Evolutionary conservation across 352 stramenopile species (phyloP).

Genomic region (Phytophthora rubi): DNA sequence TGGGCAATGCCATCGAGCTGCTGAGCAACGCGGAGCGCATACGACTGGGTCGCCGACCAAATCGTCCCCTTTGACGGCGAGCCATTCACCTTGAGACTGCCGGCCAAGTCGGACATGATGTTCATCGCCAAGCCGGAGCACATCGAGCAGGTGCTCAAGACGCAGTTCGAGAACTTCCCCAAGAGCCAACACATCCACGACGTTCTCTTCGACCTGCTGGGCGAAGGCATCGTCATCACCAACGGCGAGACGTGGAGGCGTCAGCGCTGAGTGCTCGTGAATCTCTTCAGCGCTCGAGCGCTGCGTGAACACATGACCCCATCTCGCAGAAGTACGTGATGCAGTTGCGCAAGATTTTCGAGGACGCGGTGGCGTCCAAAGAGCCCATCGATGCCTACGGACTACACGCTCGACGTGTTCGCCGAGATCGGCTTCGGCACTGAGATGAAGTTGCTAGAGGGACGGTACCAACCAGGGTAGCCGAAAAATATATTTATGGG

Average conservation of each 20-base stretch:
- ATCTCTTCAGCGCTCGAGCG: conserved; percentile 43
- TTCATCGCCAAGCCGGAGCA: conserved; percentile 41
- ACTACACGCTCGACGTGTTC: conserved; percentile 51
- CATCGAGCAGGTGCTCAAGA: conserved; percentile 46
- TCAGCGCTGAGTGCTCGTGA: conserved; percentile 47
- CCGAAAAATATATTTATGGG: no score
- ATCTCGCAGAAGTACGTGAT: conserved; percentile 43
- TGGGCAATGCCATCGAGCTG: conserved; percentile 49
- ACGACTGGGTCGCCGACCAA: conserved; percentile 62
- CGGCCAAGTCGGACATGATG: conserved; percentile 46
- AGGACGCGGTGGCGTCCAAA: conserved; percentile 25
- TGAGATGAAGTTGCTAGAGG: conserved; percentile 43
- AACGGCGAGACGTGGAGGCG: conserved; percentile 59
- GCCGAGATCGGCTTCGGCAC: conserved; percentile 48
- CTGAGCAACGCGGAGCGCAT: conserved; percentile 43
- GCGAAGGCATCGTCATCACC: conserved; percentile 60
- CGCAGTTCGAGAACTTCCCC: conserved; percentile 65
- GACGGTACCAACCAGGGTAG: conserved; percentile 23
- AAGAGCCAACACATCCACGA: conserved; percentile 57
- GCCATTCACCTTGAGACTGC: conserved; percentile 42
- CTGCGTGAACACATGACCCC: conserved; percentile 44
- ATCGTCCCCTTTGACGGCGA: conserved; percentile 42
- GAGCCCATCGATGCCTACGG: conserved; percentile 34
- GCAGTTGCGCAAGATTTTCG: conserved; percentile 37
- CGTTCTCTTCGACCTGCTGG: conserved; percentile 55